These are phyloP conservation scores for Nicotiana rustica DNA, from an alignment of 305 asterid species.

Conservation along the genomic window DNA sequence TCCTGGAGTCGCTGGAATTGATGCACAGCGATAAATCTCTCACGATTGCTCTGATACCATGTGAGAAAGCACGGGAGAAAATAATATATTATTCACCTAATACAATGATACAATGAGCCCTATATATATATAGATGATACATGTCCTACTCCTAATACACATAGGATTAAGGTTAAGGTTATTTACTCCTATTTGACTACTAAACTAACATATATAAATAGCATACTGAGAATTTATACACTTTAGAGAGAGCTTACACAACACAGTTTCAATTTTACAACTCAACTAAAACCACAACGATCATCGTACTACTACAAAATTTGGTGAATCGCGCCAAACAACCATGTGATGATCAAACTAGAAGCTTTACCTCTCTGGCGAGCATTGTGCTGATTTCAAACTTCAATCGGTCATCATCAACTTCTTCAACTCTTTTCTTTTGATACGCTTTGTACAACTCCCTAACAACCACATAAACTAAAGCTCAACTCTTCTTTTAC, in stretches of 20 bases:
- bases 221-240: neutral
- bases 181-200: no score
- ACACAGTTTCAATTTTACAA: neutral
- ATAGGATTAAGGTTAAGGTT: no score
- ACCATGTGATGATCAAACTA: slow-evolving; percentile 25
- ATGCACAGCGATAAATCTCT: no score
- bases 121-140: no score
- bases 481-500: slow-evolving; percentile 26
- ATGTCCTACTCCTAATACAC: no score
- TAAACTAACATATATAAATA: no score
- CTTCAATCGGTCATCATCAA: slow-evolving; percentile 82
- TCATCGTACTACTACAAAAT: neutral
- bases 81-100: no score
- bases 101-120: no score
- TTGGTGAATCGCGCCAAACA: neutral
- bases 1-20: no score
- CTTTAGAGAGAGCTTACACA: neutral
- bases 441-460: slow-evolving; percentile 76
- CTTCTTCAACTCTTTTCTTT: slow-evolving; percentile 68
- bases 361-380: slow-evolving; percentile 76
- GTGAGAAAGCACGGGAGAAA: no score
- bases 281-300: neutral
- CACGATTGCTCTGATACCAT: no score
- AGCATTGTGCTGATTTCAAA: slow-evolving; percentile 87
- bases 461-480: slow-evolving; percentile 47